Base-by-base conservation (phyloP, 495 filamentous ascomycete genomes). In the Hypoxylon trugodes region DNA sequence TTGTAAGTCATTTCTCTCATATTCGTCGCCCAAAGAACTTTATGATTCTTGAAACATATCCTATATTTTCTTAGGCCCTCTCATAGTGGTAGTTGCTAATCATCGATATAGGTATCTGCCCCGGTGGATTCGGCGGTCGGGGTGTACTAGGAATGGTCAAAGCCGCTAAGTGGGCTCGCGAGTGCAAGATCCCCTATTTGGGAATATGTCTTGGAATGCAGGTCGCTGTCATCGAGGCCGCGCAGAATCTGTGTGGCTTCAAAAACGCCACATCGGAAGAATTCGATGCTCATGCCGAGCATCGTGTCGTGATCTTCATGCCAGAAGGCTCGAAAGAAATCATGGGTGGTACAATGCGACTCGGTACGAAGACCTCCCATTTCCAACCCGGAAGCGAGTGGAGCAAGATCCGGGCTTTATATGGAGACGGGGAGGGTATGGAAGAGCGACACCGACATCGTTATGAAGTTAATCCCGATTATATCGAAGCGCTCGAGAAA, bases 161-260 rank as follows among this genome's bases (percentile, higher is more conserved):
- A 49, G 91, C 89, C 1, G 87, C 89, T 25, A 86, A 86, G 38
- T 96, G 89, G 89, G 92, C 94, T 6, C 88, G 95, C 30, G 87
- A 88, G 41, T 87, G 91, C 59, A 87, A 89, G 35, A 83, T 81
- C 3, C 94, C 94, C 18, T 97, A 89, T 77, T 83, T 98, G 6
- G 94, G 95, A 49, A 89, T 98, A 53, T 98, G 95, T 74, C 85
- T 98, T 12, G 95, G 95, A 32, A 90, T 98, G 87, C 95, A 98
- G 73, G 79, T 97, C 32, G 93, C 95, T 13, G 93, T 97, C 12
- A 90, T 97, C 60, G 94, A 98, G 69, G 91, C 84, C 59, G 91
- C 91, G n/a, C 84, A 89, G 30, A 84, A 92, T 57, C 77, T 91
- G 7, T 88, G 82, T 77, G 84, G 79, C 22, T 76, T 90, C 36